Conservation (phyloP, 306 rosid genomes). For the Pyrus bretschneideri region DNA sequence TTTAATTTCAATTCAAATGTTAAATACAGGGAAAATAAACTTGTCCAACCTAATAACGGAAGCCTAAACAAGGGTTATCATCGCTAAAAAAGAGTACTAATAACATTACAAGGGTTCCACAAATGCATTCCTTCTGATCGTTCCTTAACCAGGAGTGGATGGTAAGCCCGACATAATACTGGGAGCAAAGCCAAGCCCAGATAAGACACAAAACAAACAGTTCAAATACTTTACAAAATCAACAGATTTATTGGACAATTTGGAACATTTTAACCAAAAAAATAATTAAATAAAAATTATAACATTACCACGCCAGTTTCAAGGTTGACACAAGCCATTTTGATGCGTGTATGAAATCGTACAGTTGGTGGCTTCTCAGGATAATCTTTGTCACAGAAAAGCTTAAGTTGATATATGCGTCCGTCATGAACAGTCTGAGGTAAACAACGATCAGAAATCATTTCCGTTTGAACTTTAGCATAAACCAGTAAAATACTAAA, state of each 20-base stretch:
- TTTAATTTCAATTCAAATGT: not conserved
- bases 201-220: not conserved
- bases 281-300: not conserved
- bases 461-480: not conserved
- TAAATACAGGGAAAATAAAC: not conserved
- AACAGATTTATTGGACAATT: not conserved
- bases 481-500: not conserved
- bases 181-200: not conserved
- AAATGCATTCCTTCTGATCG: not conserved
- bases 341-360: slow-evolving; percentile 95
- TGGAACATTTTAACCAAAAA: not conserved
- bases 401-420: slow-evolving; percentile 92
- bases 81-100: too few species aligned
- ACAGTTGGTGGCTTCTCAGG: slow-evolving; percentile 98
- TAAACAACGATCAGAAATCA: not conserved
- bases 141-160: not conserved
- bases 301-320: slow-evolving; percentile 94
- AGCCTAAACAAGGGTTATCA: too few species aligned
- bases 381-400: slow-evolving; percentile 96
- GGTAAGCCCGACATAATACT: not conserved
- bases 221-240: not conserved
- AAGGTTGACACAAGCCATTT: slow-evolving; percentile 93
- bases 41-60: not conserved
- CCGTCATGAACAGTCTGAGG: slow-evolving; percentile 96
- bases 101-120: not conserved